Conservation (phyloP, 345 rosid genomes). For the Corymbia maculata region DNA sequence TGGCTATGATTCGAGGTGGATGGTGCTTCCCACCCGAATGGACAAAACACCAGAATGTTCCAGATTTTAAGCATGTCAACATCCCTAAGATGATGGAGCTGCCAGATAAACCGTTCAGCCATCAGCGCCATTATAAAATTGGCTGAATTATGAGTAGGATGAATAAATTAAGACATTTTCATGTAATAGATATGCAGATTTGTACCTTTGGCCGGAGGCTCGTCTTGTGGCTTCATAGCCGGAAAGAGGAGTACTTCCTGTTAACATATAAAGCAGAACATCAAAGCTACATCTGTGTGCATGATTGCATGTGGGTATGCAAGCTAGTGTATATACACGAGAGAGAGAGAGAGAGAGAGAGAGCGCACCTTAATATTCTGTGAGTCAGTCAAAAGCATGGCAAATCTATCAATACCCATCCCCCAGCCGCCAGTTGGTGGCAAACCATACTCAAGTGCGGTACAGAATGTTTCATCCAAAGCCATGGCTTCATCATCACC, state of each 20-base stretch:
- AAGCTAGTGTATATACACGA: neutral
- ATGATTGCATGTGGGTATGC: neutral
- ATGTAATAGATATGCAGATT: neutral
- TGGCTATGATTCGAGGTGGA: neutral
- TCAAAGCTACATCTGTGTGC: neutral
- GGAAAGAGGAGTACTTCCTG: conserved; percentile 99
- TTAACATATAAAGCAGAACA: neutral
- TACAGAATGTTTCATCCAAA: conserved; percentile 84
- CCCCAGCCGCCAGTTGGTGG: conserved; percentile 99
- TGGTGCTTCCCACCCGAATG: neutral
- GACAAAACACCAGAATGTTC: neutral
- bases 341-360: neutral
- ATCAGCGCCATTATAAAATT: neutral
- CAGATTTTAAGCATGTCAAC: neutral
- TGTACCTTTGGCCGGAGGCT: conserved; percentile 51
- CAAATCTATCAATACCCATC: conserved; percentile 74
- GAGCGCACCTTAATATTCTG: conserved; percentile 79
- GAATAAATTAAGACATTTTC: neutral
- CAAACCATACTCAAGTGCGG: conserved; percentile 78
- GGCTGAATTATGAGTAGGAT: neutral
- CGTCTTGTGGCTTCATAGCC: conserved; percentile 97
- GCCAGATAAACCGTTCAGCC: neutral
- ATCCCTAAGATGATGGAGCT: neutral
- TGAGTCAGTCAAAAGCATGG: conserved; percentile 90
- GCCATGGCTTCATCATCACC: conserved; percentile 99